Base-by-base conservation (phyloP, 2,329 filamentous ascomycete genomes). In the Neurospora sp. region DNA sequence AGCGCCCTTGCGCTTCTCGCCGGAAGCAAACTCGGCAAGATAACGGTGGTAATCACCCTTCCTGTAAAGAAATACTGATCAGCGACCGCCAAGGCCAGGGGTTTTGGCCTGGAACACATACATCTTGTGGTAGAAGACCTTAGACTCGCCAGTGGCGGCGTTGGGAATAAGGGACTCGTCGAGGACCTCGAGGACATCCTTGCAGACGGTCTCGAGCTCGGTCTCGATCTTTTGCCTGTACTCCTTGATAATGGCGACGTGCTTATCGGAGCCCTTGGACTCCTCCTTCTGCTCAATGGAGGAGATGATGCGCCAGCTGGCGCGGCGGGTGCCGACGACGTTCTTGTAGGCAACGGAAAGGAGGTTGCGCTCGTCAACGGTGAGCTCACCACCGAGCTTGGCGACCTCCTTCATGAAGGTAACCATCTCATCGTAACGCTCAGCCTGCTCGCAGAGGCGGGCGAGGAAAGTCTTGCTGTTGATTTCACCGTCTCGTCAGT, bases 101-200 rank as follows among this genome's bases (percentile, higher is more conserved):
- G 42, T 67, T 70, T 66, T 67, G 38, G 66, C 40, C 15, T 8
- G 67, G 70, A 72, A 75, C 71, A 87, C 92, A 78, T 86, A 97
- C 95, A 98, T 98, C 90, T 98, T 98, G 91, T 97, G 94, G 87
- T 98, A 98, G 85, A 98, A 98, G 81, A 98, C 95, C 90, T 97
- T 98, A 82, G 93, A 97, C 88, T 98, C 95, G 85, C 95, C 95
- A 76, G 93, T 91, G 84, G 96, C 91, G 80, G 95, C 95, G 84
- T 96, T 95, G 83, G 94, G 94, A 81, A 98, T 98, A 79, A 98
- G 87, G 81, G 90, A 90, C 80, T 97, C 87, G 82, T 97, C 94
- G 76, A 98, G 88, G 77, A 98, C 95, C 78, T 97, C 91, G 77
- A 98, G 91, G 77, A 97, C 93, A 86, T 98, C 95, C 86, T 97